A percentile compares a stretch with the other conserved stretches of the same genome.
phyloP scores from a whole-genome alignment of 768 basidiomycete genomes.

The Mycena maculata region DNA sequence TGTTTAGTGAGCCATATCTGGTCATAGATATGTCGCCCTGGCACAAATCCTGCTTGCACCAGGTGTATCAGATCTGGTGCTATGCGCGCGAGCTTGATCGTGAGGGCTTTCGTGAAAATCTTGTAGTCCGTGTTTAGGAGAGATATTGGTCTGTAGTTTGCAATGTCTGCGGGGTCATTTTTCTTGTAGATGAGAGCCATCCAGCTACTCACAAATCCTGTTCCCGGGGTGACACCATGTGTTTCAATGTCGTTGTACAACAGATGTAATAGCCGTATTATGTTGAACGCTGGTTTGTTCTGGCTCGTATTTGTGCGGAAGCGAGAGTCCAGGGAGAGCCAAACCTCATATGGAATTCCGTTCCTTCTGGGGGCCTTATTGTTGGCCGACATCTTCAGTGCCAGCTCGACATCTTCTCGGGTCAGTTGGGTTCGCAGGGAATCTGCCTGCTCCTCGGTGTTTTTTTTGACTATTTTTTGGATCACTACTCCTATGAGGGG shows the following conservation, averaged over 20 bases:
- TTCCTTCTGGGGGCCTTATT: constrained; percentile 25
- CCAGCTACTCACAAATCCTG: constrained; percentile 38
- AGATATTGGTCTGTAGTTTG: constrained; percentile 40
- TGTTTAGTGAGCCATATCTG: constrained; percentile 35
- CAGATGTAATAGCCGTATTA: background rate
- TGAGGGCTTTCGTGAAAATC: constrained; percentile 32
- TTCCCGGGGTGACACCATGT: background rate
- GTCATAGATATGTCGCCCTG: constrained; percentile 34
- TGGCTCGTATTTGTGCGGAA: background rate
- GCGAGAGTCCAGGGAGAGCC: background rate
- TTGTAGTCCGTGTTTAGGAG: constrained; percentile 35
- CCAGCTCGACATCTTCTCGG: constrained; percentile 1
- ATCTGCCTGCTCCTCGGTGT: background rate
- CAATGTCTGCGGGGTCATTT: constrained; percentile 36
- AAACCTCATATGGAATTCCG: constrained; percentile 35
- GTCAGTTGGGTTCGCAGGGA: background rate
- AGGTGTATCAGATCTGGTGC: constrained; percentile 34
- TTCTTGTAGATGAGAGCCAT: constrained; percentile 47
- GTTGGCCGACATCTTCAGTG: constrained; percentile 9
- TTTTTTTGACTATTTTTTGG: background rate
- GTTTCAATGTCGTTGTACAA: constrained; percentile 27
- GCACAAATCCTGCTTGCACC: constrained; percentile 44
- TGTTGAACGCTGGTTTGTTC: constrained; percentile 10
- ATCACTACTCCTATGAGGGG: background rate
- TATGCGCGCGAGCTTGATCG: constrained; percentile 20